Conservation (phyloP, 2,329 filamentous ascomycete genomes). For the Xylariaceae sp. region DNA sequence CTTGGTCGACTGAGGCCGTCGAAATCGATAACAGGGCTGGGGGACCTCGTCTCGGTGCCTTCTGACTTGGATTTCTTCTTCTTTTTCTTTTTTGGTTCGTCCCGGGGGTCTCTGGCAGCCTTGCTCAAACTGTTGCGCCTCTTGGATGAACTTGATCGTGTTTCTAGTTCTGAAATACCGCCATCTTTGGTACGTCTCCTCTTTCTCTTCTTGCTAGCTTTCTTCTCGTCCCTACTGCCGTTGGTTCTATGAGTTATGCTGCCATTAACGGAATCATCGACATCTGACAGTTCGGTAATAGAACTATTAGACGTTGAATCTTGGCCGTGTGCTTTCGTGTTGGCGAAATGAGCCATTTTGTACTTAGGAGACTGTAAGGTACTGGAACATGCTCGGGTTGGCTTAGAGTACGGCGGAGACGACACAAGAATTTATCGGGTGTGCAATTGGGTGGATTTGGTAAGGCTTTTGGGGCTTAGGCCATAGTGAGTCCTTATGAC, state of each 20-base stretch:
- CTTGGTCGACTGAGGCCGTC: slow-evolving; percentile 67
- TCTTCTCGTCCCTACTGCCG: slow-evolving; percentile 37
- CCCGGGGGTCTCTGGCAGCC: slow-evolving; percentile 65
- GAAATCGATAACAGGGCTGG: slow-evolving; percentile 65
- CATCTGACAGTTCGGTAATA: slow-evolving; percentile 34
- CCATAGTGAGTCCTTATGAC: too few relatives aligned
- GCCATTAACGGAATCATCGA: slow-evolving; percentile 41
- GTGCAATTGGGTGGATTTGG: too few relatives aligned
- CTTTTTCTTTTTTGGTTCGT: slow-evolving; percentile 51
- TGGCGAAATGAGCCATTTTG: slow-evolving; percentile 40
- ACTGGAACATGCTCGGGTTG: slow-evolving; percentile 8
- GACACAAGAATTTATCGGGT: neutral
- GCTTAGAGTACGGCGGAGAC: neutral
- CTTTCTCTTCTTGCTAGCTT: slow-evolving; percentile 41
- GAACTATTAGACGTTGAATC: slow-evolving; percentile 33
- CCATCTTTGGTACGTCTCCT: slow-evolving; percentile 37
- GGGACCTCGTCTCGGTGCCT: slow-evolving; percentile 49
- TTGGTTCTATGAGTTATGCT: slow-evolving; percentile 20
- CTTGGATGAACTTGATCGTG: slow-evolving; percentile 42
- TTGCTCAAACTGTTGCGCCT: slow-evolving; percentile 63
- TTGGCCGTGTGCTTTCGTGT: slow-evolving; percentile 21
- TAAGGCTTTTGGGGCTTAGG: too few relatives aligned
- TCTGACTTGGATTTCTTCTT: slow-evolving; percentile 45
- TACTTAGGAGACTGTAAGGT: neutral
- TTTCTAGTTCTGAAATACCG: slow-evolving; percentile 42